These are phyloP conservation scores for Fusarium citri DNA, from an alignment of 2,329 filamentous ascomycete genomes.

Conservation along the genomic window DNA sequence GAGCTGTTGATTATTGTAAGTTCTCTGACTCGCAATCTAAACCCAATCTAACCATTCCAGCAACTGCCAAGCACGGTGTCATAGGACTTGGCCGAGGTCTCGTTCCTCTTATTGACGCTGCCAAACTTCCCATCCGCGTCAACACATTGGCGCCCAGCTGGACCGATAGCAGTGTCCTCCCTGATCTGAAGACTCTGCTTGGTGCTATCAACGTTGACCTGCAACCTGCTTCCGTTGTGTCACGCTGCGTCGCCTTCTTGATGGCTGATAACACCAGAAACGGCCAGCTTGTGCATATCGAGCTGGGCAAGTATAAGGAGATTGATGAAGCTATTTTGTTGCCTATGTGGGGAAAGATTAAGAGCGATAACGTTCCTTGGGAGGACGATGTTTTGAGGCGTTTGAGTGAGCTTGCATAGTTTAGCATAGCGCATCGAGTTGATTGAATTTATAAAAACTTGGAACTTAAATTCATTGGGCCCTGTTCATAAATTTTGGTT, in stretches of 20 bases:
- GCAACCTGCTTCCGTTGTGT: slow-evolving; percentile 61
- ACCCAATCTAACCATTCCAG: slow-evolving; percentile 41
- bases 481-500: too few species aligned
- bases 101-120: slow-evolving; percentile 51
- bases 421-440: neutral
- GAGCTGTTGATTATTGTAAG: slow-evolving; percentile 63
- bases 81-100: slow-evolving; percentile 65
- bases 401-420: slow-evolving; percentile 12
- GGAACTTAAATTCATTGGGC: rapidly evolving
- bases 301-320: slow-evolving; percentile 62
- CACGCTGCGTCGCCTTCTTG: slow-evolving; percentile 59
- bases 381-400: slow-evolving; percentile 53
- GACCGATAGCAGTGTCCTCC: slow-evolving; percentile 63
- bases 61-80: slow-evolving; percentile 66
- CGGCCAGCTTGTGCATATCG: slow-evolving; percentile 65
- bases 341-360: slow-evolving; percentile 50
- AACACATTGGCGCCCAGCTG: slow-evolving; percentile 68
- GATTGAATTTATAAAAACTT: neutral
- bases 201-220: slow-evolving; percentile 53
- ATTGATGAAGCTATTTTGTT: slow-evolving; percentile 61
- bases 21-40: neutral
- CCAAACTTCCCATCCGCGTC: slow-evolving; percentile 61
- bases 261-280: slow-evolving; percentile 61
- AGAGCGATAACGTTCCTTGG: slow-evolving; percentile 47
- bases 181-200: slow-evolving; percentile 52